Conservation (phyloP, 371 early-diverging fungal genomes). For the Mucor indicus region DNA sequence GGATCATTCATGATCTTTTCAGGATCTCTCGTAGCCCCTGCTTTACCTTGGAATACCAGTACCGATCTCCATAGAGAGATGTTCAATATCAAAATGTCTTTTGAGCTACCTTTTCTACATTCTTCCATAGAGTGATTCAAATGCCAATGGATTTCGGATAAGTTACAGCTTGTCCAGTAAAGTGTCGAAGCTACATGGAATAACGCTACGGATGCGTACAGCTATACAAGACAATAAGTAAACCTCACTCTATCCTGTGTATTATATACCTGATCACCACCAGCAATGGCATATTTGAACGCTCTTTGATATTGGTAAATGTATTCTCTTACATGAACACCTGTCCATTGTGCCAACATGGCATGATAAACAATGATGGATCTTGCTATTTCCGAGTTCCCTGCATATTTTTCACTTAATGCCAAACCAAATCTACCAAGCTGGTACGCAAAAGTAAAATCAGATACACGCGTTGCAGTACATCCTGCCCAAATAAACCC, state of each 20-base stretch:
- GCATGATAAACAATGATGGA: conserved; percentile 32
- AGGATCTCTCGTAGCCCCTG: conserved; percentile 18
- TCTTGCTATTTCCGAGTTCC: conserved; percentile 40
- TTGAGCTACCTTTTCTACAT: conserved; percentile 24
- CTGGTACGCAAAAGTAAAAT: conserved; percentile 31
- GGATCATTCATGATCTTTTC: conserved; percentile 28
- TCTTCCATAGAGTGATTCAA: conserved; percentile 34
- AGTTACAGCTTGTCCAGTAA: conserved; percentile 32
- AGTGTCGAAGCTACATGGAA: conserved; percentile 31
- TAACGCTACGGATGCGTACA: conserved; percentile 35
- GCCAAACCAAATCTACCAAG: conserved; percentile 37
- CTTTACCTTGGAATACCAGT: conserved; percentile 41
- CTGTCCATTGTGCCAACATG: conserved; percentile 40
- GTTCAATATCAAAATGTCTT: conserved; percentile 27
- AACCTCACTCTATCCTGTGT: neutral
- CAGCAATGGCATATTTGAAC: conserved; percentile 39
- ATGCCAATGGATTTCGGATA: conserved; percentile 32
- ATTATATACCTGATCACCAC: conserved; percentile 32
- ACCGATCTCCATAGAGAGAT: conserved; percentile 32
- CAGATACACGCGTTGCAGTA: conserved; percentile 28
- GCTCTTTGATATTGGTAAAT: conserved; percentile 37
- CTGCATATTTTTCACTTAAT: conserved; percentile 34
- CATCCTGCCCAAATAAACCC: conserved; percentile 41
- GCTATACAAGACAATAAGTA: conserved; percentile 5
- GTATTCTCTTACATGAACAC: conserved; percentile 26